Conservation (phyloP, 768 basidiomycete genomes). For the Pleurotus tuber-regium region DNA sequence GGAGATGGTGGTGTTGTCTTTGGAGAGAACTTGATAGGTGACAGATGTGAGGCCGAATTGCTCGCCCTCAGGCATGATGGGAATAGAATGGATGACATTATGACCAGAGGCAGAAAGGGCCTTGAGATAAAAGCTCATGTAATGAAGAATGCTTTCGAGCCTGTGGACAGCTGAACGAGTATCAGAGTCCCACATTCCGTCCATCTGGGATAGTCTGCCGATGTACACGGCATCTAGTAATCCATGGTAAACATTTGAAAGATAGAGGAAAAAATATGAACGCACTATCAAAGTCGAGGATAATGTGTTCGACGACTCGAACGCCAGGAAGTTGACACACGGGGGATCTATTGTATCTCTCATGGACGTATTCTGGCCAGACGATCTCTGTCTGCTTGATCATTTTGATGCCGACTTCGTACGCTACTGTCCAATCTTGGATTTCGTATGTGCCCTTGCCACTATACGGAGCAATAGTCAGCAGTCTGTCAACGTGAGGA, state of each 20-base stretch:
- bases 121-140: slow-evolving; percentile 10
- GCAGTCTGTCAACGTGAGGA: background rate
- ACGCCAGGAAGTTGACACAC: background rate
- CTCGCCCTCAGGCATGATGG: slow-evolving; percentile 3
- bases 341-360: background rate
- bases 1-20: background rate
- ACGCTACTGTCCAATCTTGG: background rate
- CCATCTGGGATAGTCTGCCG: too few species aligned
- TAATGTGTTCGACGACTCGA: slow-evolving; percentile 10
- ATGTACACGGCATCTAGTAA: too few species aligned
- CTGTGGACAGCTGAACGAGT: background rate
- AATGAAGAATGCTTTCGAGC: slow-evolving; percentile 7
- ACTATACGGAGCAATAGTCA: background rate
- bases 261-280: background rate
- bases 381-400: too few species aligned
- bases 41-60: slow-evolving; percentile 5
- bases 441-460: background rate
- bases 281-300: slow-evolving; percentile 17
- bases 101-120: background rate
- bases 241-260: too few species aligned
- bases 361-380: too few species aligned
- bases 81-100: slow-evolving; percentile 13
- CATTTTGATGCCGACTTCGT: background rate
- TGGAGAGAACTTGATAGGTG: slow-evolving; percentile 11
- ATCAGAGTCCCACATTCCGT: too few species aligned